These are phyloP conservation scores for Globisporangium radiosum DNA, from an alignment of 352 stramenopile genomes.

Conservation along the genomic window DNA sequence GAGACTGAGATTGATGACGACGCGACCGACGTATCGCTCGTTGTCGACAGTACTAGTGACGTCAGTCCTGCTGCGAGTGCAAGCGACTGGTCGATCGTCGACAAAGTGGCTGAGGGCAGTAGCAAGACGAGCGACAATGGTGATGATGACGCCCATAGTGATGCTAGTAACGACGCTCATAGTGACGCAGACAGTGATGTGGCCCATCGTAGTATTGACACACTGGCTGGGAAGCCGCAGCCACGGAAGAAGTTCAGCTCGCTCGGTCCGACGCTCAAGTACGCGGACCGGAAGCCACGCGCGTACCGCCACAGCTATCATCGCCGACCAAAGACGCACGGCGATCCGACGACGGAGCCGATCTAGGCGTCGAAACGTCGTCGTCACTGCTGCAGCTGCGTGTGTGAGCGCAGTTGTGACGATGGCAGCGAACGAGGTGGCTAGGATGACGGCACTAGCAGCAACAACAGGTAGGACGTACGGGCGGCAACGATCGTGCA, in stretches of 20 bases:
- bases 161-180: constrained; percentile 9
- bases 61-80: not conserved
- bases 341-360: constrained; percentile 12
- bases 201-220: no score
- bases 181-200: not conserved
- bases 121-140: not conserved
- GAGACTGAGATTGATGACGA: not conserved
- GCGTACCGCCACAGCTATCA: constrained; percentile 25
- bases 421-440: not conserved
- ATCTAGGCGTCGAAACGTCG: not conserved
- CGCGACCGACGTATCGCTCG: no score
- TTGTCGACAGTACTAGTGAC: no score
- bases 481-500: constrained; percentile 7
- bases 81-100: not conserved
- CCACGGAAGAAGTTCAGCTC: constrained; percentile 35
- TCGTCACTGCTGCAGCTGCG: not conserved
- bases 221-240: no score
- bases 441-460: not conserved
- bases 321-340: constrained; percentile 14
- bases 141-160: not conserved
- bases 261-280: constrained; percentile 30
- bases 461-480: constrained; percentile 16
- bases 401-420: not conserved
- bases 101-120: not conserved
- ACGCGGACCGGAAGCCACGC: constrained; percentile 33